These are phyloP conservation scores for Melaleuca alternifolia DNA, from an alignment of 345 rosid species.

Conservation along the genomic window DNA sequence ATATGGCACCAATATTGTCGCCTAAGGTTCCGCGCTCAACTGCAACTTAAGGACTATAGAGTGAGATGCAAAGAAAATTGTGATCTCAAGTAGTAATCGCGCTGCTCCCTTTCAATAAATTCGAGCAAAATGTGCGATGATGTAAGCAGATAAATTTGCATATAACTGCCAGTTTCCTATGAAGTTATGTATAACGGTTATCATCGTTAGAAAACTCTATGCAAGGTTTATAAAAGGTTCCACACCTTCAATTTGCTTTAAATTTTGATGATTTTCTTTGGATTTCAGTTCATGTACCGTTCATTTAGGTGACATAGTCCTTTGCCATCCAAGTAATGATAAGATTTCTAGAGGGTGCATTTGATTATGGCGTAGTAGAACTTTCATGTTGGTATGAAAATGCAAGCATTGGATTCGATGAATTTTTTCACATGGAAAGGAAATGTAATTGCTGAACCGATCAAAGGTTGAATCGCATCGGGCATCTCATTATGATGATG, in stretches of 20 bases:
- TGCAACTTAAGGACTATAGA: neutral
- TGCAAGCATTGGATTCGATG: no score
- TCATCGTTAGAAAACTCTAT: neutral
- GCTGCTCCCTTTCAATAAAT: neutral
- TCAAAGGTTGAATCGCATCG: neutral
- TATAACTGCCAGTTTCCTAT: neutral
- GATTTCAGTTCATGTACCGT: no score
- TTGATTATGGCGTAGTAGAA: no score
- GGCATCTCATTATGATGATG: no score
- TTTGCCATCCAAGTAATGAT: no score
- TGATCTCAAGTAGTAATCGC: neutral
- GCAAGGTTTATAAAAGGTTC: neutral
- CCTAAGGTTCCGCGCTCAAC: neutral
- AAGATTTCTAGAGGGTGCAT: no score
- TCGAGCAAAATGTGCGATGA: neutral
- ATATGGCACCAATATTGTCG: neutral
- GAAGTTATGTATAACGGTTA: neutral
- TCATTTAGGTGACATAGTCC: no score
- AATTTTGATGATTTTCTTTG: no score
- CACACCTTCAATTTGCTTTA: neutral
- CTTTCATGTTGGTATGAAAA: no score
- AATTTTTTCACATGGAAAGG: no score
- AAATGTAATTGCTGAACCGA: neutral
- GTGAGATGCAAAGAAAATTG: neutral
- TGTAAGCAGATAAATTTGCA: neutral